Base-by-base conservation (phyloP, 2,329 filamentous ascomycete species). In the Pseudonectria buxi region DNA sequence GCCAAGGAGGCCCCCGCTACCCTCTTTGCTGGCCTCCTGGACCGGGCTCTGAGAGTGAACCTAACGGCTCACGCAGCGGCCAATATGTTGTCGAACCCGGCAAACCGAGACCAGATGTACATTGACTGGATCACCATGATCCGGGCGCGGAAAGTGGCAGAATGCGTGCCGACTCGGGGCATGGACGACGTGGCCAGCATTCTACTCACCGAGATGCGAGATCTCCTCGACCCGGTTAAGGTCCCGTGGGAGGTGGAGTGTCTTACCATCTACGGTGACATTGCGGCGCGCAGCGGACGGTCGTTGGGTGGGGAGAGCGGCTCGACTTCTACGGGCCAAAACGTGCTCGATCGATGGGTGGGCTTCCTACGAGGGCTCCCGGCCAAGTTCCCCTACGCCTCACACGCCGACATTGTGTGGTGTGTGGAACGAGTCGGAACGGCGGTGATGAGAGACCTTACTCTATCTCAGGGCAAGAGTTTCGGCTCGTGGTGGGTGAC, bases 401-500 rank as follows among this genome's bases (percentile, higher is more conserved):
- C 77, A 1, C 76, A 84, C 25, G 71, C 81, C 2, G 82, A 85
- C 27, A 74, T 94, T 37, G 76, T 92, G 9, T 82, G 81, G 62
- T 86, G 81, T 45, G 80, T 90, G 27, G 81, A 86, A 49, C 74
- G 80, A 15, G 68, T 92, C 14, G 82, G 85, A 10, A 86, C 83
- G 7, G 79, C 83, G 14, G 81, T 86, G 13, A 78, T 92, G 67
- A 74, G 86, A 36, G 87, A 94, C 50, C 74, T 94, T 38, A 92
- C 86, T 1, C 79, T 92, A 33, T 72, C 78, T 27, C 81, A 84
- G 45, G 84, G 83, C 13, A 78, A 81, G 54, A 89, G 83, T 53
- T 94, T 90, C 54, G 83, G 85, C n/a, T 81, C 84, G 6, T 94
- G 87, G 87, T 92, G 86, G 86, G 85, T 95, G 39, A 88, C 88